phyloP scores from a whole-genome alignment of 148 eudicot genomes.

The Polygonum maritimum region DNA sequence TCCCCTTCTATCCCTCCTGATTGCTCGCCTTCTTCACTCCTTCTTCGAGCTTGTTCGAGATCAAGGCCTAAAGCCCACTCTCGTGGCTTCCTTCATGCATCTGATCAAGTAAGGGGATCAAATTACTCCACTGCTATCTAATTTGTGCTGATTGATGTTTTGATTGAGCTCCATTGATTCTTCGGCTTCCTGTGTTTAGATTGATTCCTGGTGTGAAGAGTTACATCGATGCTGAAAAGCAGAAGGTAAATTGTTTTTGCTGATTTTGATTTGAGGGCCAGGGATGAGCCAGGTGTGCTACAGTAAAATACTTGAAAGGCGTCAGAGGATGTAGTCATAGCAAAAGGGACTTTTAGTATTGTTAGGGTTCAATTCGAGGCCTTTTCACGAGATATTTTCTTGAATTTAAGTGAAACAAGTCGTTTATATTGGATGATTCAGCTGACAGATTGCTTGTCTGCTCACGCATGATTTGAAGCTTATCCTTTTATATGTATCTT shows the following conservation, averaged over 20 bases:
- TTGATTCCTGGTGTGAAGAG: constrained; percentile 71
- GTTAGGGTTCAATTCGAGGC: not conserved
- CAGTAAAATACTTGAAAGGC: not conserved
- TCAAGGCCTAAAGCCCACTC: constrained; percentile 46
- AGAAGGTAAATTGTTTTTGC: constrained; percentile 40
- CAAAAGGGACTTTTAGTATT: not conserved
- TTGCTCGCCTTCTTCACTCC: constrained; percentile 41
- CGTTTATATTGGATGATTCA: not conserved
- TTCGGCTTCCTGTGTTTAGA: constrained; percentile 25
- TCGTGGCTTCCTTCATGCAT: constrained; percentile 44
- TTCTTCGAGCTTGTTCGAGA: constrained; percentile 30
- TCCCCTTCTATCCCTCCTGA: constrained; percentile 48
- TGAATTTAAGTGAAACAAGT: not conserved
- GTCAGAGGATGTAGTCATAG: not conserved
- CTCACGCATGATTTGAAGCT: not conserved
- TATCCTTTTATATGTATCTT: not conserved
- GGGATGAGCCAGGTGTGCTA: not conserved
- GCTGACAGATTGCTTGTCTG: not conserved
- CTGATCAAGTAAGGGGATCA: constrained; percentile 47
- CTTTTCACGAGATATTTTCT: not conserved
- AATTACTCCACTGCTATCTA: not conserved
- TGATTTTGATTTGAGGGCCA: not conserved
- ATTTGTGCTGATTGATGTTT: not conserved
- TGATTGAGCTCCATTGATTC: not conserved
- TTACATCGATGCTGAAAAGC: constrained; percentile 78